A percentile compares a stretch with the other conserved stretches of the same genome.
Evolutionary conservation across 371 early-diverging fungal genomes (phyloP).

Genomic region (Mortierella sp.): DNA sequence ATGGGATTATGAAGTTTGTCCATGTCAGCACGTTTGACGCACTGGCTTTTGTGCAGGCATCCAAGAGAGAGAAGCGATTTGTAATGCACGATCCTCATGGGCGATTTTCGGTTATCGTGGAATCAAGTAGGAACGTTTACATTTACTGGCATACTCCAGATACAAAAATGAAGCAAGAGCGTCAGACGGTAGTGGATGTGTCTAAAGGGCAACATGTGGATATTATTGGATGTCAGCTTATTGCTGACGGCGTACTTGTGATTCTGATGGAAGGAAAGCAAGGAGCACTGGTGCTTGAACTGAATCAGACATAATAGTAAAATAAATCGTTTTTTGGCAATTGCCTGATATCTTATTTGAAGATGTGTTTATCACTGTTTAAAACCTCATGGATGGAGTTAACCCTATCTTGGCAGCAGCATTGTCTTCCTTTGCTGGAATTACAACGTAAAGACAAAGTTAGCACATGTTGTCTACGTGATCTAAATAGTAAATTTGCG

Average conservation of each 20-base stretch:
- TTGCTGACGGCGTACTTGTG: constrained; percentile 59
- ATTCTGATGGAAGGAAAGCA: constrained; percentile 64
- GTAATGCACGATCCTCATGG: constrained; percentile 66
- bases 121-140: constrained; percentile 77
- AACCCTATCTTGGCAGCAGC: constrained; percentile 44
- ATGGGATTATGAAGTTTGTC: constrained; percentile 28
- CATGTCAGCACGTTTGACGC: constrained; percentile 80
- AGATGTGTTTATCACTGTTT: neutral
- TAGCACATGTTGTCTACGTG: constrained; percentile 3
- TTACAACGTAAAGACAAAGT: neutral
- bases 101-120: constrained; percentile 72
- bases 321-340: no score
- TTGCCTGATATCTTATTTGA: no score
- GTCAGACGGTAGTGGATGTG: constrained; percentile 49
- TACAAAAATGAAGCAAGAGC: constrained; percentile 33
- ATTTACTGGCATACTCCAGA: constrained; percentile 68
- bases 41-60: constrained; percentile 85
- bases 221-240: constrained; percentile 64
- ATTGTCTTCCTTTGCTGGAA: constrained; percentile 44
- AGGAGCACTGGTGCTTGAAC: constrained; percentile 43
- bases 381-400: neutral
- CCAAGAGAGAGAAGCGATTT: constrained; percentile 80
- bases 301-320: constrained; percentile 8
- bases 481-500: no score
- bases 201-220: constrained; percentile 52